Evolutionary conservation across 1,284 basidiomycete species (phyloP), one percentile per base, ranked within the genome.

Genomic region (Cystobasidium sp.): DNA sequence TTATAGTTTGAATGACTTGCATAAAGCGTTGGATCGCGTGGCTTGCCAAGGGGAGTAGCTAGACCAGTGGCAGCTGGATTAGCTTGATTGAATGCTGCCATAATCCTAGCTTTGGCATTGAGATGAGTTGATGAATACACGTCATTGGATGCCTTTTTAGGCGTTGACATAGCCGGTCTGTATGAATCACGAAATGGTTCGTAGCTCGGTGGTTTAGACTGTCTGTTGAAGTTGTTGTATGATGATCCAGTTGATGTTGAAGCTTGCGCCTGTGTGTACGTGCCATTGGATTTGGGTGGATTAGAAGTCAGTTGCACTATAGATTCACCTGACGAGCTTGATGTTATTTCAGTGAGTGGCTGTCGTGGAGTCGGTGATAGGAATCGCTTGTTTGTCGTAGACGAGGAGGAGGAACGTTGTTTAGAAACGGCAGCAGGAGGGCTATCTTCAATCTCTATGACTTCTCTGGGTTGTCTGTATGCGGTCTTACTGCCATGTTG

Each of bases 381-480:
- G n/a, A 59, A 41, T 31, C 39, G 56, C 39, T 31, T 31, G 31
- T 31, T 31, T 31, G 31, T 2, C 5, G 31, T 31, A 31, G 31
- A 31, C 5, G 31, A 2, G 31, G 18, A 12, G 14, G 31, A 6
- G 8, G 20, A 39, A 59, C 37, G 56, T 20, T 59, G 56, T 24
- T 59, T 59, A 3, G 56, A 16, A 31, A 5, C 31, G 5, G 31
- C 2, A 5, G 31, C 31, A 51, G 64, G 64, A 41, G 64, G 64
- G 37, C 64, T 66, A 37, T 66, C 64, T 18, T 66, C 64, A 47
- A 66, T 66, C 37, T 66, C 64, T 39, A 66, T 66, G 51, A 66
- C 44, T 24, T 66, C 24, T 66, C 24, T 39, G 37, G 64, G 51
- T 37, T 66, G 64, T 39, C 64, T 51, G 20, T 66, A 66, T 55